phyloP scores from a whole-genome alignment of 805 yeast genomes.

The Yamadazyma sp. region DNA sequence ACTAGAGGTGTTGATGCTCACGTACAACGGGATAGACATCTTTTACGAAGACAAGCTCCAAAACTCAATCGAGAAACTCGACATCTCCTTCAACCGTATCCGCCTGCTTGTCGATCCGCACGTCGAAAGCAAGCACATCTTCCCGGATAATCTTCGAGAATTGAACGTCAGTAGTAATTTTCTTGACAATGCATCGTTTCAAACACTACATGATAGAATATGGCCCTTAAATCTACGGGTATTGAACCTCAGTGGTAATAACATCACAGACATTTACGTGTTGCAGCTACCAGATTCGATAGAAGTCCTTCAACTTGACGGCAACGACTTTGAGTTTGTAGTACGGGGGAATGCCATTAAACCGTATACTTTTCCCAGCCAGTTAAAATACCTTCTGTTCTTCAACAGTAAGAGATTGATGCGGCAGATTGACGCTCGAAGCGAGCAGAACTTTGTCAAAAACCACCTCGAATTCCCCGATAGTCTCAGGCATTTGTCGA shows the following conservation, averaged over 20 bases:
- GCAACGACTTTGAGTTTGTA: slow-evolving; percentile 5
- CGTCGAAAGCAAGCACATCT: background rate
- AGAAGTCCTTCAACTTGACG: slow-evolving; percentile 9
- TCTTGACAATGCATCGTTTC: slow-evolving; percentile 1
- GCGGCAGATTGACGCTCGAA: slow-evolving; percentile 1
- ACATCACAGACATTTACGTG: slow-evolving; percentile 5
- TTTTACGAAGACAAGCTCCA: slow-evolving; percentile 23
- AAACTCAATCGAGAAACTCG: slow-evolving; percentile 28
- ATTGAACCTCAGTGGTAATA: slow-evolving; percentile 14
- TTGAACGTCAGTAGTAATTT: slow-evolving; percentile 14
- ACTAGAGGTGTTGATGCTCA: slow-evolving; percentile 33
- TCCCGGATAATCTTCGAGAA: slow-evolving; percentile 14
- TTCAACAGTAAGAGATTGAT: slow-evolving; percentile 7
- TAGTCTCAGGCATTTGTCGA: slow-evolving; percentile 5
- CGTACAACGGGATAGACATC: slow-evolving; percentile 27
- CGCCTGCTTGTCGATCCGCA: slow-evolving; percentile 11
- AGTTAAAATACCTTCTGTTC: slow-evolving; percentile 6
- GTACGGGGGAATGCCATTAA: slow-evolving; percentile 1
- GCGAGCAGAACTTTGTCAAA: background rate
- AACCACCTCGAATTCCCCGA: slow-evolving; percentile 10
- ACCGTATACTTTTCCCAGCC: slow-evolving; percentile 8
- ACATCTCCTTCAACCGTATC: slow-evolving; percentile 27
- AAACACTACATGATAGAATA: background rate
- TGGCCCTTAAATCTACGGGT: slow-evolving; percentile 15
- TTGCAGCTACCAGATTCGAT: slow-evolving; percentile 13